phyloP scores from a whole-genome alignment of 352 stramenopile species.

The Paralagenidium karlingii region DNA sequence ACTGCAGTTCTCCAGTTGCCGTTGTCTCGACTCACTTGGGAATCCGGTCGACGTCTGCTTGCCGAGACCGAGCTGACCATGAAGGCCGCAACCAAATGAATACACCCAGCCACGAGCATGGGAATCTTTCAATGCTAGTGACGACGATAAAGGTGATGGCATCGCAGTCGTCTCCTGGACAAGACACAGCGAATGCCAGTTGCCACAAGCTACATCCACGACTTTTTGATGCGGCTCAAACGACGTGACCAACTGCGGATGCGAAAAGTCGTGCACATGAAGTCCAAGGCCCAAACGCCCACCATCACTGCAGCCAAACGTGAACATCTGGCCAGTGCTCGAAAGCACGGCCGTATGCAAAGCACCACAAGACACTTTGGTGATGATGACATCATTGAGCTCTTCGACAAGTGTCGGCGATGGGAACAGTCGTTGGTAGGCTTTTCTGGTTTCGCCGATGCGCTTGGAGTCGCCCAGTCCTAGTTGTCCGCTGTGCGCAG shows the following conservation, averaged over 20 bases:
- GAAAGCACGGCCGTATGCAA: slow-evolving; percentile 63
- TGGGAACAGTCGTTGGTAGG: slow-evolving; percentile 42
- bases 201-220: slow-evolving; percentile 39
- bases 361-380: slow-evolving; percentile 81
- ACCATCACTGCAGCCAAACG: slow-evolving; percentile 84
- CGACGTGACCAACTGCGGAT: slow-evolving; percentile 30
- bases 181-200: slow-evolving; percentile 64
- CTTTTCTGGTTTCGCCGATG: slow-evolving; percentile 30
- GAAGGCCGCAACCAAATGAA: slow-evolving; percentile 47
- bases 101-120: slow-evolving; percentile 33
- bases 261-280: slow-evolving; percentile 16
- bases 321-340: slow-evolving; percentile 49
- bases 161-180: slow-evolving; percentile 7
- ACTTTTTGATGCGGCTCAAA: slow-evolving; percentile 42
- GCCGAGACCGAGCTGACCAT: slow-evolving; percentile 59
- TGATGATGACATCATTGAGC: slow-evolving; percentile 24
- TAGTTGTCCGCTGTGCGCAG: slow-evolving; percentile 57
- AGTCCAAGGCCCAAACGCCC: slow-evolving; percentile 77
- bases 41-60: slow-evolving; percentile 49
- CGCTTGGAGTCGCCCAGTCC: slow-evolving; percentile 43
- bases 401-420: slow-evolving; percentile 42
- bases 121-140: background rate
- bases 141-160: background rate
- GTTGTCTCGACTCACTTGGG: slow-evolving; percentile 54
- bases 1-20: no score